A percentile compares a stretch with the other conserved stretches of the same genome.
Evolutionary conservation across 164 flowering plant species (phyloP).

Genomic region (Chimonanthus salicifolius): DNA sequence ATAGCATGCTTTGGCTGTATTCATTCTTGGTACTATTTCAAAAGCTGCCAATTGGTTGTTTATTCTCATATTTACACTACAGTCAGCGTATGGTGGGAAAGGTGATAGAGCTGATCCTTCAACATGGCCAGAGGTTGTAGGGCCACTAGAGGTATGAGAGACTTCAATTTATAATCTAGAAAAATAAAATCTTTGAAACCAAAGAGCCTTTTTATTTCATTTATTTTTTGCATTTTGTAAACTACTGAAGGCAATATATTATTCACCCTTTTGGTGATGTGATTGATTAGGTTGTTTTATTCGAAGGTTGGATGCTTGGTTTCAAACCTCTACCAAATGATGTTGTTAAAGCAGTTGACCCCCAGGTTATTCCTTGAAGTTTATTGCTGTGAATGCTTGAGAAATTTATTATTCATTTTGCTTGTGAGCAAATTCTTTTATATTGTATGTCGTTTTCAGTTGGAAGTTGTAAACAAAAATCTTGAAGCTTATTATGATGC

Average conservation of each 20-base stretch:
- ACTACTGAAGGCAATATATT: too few relatives aligned
- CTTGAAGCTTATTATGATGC: slow-evolving; percentile 91
- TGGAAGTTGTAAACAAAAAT: slow-evolving; percentile 67
- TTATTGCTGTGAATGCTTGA: not conserved
- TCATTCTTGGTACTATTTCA: not conserved
- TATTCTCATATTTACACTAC: slow-evolving; percentile 6
- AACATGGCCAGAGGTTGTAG: slow-evolving; percentile 91
- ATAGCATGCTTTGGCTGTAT: not conserved
- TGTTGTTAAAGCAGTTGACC: slow-evolving; percentile 58
- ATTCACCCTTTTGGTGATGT: not conserved
- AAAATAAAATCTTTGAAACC: slow-evolving; percentile 37
- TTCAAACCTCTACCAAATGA: slow-evolving; percentile 78
- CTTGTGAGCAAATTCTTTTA: not conserved
- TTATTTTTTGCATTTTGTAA: not conserved
- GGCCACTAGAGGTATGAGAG: slow-evolving; percentile 61
- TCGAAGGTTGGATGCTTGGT: slow-evolving; percentile 99
- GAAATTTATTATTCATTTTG: not conserved
- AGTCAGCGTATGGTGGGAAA: slow-evolving; percentile 83
- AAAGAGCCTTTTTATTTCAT: slow-evolving; percentile 75
- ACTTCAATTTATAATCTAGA: not conserved
- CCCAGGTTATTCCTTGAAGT: slow-evolving; percentile 34
- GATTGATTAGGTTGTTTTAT: slow-evolving; percentile 55
- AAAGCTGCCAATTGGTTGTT: slow-evolving; percentile 12
- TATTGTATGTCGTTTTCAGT: slow-evolving; percentile 30
- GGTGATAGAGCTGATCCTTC: slow-evolving; percentile 88